Conservation (phyloP, 306 rosid genomes). For the Spatholobus suberectus region DNA sequence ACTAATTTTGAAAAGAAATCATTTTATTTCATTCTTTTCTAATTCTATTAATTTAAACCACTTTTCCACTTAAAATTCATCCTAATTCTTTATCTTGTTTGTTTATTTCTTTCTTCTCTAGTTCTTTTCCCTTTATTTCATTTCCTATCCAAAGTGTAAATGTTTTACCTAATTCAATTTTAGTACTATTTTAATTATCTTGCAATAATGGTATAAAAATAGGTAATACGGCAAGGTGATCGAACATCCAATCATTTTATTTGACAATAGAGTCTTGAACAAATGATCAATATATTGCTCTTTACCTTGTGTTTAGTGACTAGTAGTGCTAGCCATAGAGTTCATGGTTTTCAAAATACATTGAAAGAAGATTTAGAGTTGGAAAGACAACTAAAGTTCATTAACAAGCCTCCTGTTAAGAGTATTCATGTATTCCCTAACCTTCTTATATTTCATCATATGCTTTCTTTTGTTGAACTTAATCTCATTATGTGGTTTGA, state of each 20-base stretch:
- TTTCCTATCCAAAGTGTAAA: no score
- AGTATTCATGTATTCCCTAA: slow-evolving; percentile 10
- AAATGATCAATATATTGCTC: not conserved
- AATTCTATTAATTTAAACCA: no score
- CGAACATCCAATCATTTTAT: not conserved
- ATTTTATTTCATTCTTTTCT: no score
- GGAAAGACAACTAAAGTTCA: slow-evolving; percentile 5
- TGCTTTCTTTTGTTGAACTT: not conserved
- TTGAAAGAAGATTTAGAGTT: slow-evolving; percentile 17
- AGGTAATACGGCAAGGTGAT: not conserved
- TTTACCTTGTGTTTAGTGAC: not conserved
- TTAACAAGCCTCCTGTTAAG: slow-evolving; percentile 31
- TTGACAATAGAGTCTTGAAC: not conserved
- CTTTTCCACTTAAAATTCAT: no score
- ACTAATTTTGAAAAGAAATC: no score
- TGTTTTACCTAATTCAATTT: no score
- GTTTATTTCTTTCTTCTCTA: no score
- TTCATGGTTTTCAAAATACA: not conserved
- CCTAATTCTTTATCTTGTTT: no score
- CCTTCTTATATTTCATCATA: not conserved
- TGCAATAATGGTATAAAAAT: not conserved
- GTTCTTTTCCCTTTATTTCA: no score
- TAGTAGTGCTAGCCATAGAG: not conserved
- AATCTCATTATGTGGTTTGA: not conserved
- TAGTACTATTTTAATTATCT: not conserved